A percentile compares a stretch with the other conserved stretches of the same genome.
These are phyloP conservation scores for Smallanthus sonchifolius DNA, from an alignment of 129 eudicot genomes.

Conservation along the genomic window DNA sequence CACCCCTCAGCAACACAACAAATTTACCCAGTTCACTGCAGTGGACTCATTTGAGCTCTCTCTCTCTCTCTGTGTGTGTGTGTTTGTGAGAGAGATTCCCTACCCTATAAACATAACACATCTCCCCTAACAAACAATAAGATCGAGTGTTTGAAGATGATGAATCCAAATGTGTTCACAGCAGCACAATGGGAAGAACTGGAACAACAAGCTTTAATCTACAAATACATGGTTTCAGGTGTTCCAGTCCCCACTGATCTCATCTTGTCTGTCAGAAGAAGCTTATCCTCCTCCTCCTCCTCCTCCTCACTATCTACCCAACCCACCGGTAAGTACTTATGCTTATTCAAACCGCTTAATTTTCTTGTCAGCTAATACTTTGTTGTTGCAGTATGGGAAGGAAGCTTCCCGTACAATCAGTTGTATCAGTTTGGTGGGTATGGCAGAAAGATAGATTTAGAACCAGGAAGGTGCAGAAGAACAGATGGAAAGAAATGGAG, in stretches of 20 bases:
- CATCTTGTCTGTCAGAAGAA: conserved; percentile 37
- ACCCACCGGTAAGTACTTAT: conserved; percentile 21
- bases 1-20: conserved; percentile 38
- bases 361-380: not conserved
- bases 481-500: conserved; percentile 82
- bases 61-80: not conserved
- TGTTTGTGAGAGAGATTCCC: conserved; percentile 16
- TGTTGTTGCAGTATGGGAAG: conserved; percentile 47
- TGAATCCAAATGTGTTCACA: conserved; percentile 33
- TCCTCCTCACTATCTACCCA: conserved; percentile 28
- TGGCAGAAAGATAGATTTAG: conserved; percentile 46
- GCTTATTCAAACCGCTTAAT: not conserved
- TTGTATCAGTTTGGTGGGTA: conserved; percentile 31
- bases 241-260: conserved; percentile 50
- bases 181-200: conserved; percentile 52
- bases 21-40: conserved; percentile 29
- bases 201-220: conserved; percentile 53
- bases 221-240: conserved; percentile 57
- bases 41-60: conserved; percentile 20
- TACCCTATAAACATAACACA: conserved; percentile 25
- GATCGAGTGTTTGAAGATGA: not conserved
- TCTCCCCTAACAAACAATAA: conserved; percentile 6
- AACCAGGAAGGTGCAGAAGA: conserved; percentile 71
- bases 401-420: conserved; percentile 32
- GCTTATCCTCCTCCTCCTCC: conserved; percentile 16